phyloP scores from a whole-genome alignment of 129 eudicot genomes.

The Mikania micrantha region DNA sequence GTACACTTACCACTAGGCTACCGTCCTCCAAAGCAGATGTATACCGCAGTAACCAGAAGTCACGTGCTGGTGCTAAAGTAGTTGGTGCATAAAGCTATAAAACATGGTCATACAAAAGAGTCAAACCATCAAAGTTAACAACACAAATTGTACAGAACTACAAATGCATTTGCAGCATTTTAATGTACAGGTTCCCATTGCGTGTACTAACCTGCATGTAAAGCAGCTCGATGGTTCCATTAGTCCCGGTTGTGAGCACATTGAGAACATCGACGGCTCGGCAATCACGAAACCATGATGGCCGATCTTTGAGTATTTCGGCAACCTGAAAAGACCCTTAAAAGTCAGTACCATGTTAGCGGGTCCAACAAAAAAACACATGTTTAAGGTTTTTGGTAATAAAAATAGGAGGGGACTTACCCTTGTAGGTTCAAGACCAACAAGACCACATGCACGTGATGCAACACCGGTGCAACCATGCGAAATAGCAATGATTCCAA shows the following conservation, averaged over 20 bases:
- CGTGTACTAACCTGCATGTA: constrained; percentile 67
- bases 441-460: constrained; percentile 98
- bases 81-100: constrained; percentile 87
- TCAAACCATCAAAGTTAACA: neutral
- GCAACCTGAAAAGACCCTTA: constrained; percentile 49
- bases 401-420: constrained; percentile 32
- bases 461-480: constrained; percentile 79
- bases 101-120: neutral
- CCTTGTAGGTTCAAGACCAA: constrained; percentile 84
- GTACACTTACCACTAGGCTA: constrained; percentile 73
- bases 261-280: constrained; percentile 82
- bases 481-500: constrained; percentile 98
- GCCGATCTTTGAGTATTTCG: constrained; percentile 90
- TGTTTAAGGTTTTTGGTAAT: neutral
- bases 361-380: neutral
- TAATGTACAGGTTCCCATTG: neutral
- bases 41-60: constrained; percentile 84
- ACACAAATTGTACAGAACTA: neutral
- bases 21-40: constrained; percentile 84
- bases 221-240: constrained; percentile 86
- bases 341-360: neutral
- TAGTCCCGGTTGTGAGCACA: constrained; percentile 65
- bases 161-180: neutral
- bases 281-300: constrained; percentile 91
- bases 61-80: constrained; percentile 91